These are phyloP conservation scores for Dorcoceras hygrometricum DNA, from an alignment of 257 asterid species.

Conservation along the genomic window DNA sequence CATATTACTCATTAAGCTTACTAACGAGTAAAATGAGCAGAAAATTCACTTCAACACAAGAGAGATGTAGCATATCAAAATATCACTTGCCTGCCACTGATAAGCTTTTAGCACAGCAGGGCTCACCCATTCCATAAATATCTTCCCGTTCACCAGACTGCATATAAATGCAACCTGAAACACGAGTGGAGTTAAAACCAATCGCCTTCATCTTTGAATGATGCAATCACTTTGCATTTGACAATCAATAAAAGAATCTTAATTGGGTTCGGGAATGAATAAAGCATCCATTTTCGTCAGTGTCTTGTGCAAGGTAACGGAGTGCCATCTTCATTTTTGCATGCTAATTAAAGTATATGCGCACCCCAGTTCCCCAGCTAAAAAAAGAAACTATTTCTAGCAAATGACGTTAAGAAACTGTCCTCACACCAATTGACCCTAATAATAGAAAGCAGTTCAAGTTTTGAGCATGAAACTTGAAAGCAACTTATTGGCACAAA, in stretches of 20 bases:
- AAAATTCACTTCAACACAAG: neutral
- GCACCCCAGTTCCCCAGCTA: too few species aligned
- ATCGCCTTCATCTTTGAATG: neutral
- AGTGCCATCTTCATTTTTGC: too few species aligned
- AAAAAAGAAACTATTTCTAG: too few species aligned
- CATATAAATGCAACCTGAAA: conserved; percentile 76
- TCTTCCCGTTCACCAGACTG: conserved; percentile 85
- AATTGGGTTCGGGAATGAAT: neutral
- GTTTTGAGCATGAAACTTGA: too few species aligned
- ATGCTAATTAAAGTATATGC: too few species aligned
- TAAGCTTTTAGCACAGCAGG: conserved; percentile 94
- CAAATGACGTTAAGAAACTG: too few species aligned
- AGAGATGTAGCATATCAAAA: neutral
- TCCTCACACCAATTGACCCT: too few species aligned
- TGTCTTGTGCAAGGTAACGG: neutral
- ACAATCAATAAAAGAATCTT: neutral
- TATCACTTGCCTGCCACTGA: conserved; percentile 74
- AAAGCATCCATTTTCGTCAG: neutral
- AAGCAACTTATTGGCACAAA: too few species aligned
- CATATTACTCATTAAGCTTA: conserved; percentile 12
- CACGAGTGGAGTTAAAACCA: conserved; percentile 2
- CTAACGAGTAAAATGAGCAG: neutral
- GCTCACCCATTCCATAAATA: conserved; percentile 99
- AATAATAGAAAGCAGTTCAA: too few species aligned
- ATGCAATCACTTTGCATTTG: neutral